Evolutionary conservation across 495 filamentous ascomycete species (phyloP).

Genomic region (Annulohypoxylon nitens): DNA sequence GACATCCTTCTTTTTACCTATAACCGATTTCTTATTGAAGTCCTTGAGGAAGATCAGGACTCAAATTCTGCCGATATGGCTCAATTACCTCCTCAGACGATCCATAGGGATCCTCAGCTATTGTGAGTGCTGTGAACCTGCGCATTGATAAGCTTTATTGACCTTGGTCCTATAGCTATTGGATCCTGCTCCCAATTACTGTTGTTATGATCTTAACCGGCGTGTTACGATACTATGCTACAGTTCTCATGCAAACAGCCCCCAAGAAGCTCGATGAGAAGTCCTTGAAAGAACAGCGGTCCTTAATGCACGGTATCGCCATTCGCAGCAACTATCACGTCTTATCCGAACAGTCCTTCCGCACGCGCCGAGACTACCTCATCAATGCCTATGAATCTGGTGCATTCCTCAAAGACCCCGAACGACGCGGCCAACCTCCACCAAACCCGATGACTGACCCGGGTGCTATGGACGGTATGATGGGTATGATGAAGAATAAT

Average conservation of each 20-base stretch:
- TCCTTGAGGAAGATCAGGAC: background rate
- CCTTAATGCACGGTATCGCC: constrained; percentile 85
- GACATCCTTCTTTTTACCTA: background rate
- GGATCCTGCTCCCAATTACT: constrained; percentile 97
- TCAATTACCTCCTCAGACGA: constrained; percentile 88
- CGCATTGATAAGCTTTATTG: too few species aligned
- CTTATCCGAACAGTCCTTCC: constrained; percentile 81
- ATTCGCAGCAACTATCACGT: constrained; percentile 82
- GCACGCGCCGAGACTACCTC: constrained; percentile 81
- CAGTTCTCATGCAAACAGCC: constrained; percentile 84
- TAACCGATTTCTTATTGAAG: background rate
- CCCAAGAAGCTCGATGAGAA: constrained; percentile 85
- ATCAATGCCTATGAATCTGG: constrained; percentile 85
- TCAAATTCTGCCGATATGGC: constrained; percentile 71
- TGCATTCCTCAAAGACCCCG: constrained; percentile 88
- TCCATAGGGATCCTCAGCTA: constrained; percentile 97
- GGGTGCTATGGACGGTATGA: constrained; percentile 99
- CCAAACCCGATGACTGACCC: constrained; percentile 97
- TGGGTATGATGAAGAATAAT: constrained; percentile 99
- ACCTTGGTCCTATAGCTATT: too few species aligned
- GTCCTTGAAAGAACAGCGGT: constrained; percentile 86
- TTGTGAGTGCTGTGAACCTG: constrained; percentile 70
- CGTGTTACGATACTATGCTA: constrained; percentile 94
- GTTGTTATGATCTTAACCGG: constrained; percentile 98
- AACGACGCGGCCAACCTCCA: constrained; percentile 84